Conservation (phyloP, 441 rosid species). For the Euphorbia celastroides region DNA sequence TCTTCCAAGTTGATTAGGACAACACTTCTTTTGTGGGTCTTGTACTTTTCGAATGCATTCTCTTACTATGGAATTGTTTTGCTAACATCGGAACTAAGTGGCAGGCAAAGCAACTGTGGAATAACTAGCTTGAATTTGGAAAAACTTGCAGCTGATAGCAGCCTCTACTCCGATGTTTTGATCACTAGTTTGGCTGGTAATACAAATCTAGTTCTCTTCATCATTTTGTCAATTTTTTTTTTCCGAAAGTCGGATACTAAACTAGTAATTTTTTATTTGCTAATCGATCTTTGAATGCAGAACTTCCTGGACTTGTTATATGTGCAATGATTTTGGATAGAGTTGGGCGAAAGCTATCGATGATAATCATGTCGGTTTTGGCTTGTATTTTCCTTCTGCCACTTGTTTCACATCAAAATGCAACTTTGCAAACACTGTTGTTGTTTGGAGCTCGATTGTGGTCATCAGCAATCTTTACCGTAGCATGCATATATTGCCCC, state of each 20-base stretch:
- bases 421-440: conserved; percentile 29
- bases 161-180: conserved; percentile 33
- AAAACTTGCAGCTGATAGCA: conserved; percentile 17
- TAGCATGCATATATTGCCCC: conserved; percentile 48
- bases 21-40: conserved; percentile 45
- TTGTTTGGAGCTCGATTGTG: conserved; percentile 56
- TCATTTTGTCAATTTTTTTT: background rate
- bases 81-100: conserved; percentile 49
- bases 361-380: conserved; percentile 37
- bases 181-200: conserved; percentile 61
- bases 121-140: conserved; percentile 1
- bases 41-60: conserved; percentile 45
- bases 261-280: too few species aligned
- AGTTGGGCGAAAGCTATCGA: conserved; percentile 48
- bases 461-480: conserved; percentile 37
- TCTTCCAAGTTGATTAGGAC: conserved; percentile 36
- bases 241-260: too few species aligned
- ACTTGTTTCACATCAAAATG: conserved; percentile 29
- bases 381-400: conserved; percentile 43
- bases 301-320: conserved; percentile 48
- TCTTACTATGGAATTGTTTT: conserved; percentile 48
- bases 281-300: conserved; percentile 27
- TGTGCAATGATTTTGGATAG: conserved; percentile 45
- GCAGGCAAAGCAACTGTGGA: conserved; percentile 26
- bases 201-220: background rate